Evolutionary conservation across 257 asterid genomes (phyloP).

Genomic region (Lantana camara): DNA sequence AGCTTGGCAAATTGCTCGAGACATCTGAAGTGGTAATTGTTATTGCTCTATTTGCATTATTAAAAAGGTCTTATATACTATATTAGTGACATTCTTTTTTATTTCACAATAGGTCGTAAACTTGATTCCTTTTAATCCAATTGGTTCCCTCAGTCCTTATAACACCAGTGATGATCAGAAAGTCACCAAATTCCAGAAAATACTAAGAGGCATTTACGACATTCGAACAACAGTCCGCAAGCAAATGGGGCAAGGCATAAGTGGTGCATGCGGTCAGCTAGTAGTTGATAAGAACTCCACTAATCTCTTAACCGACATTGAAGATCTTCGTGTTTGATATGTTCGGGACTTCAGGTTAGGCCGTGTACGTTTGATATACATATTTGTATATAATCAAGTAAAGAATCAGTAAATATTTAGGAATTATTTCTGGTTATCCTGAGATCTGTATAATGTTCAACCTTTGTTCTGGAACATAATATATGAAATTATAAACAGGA

Average conservation of each 20-base stretch:
- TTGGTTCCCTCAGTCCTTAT: conserved; percentile 72
- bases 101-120: conserved; percentile 72
- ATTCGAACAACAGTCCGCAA: conserved; percentile 91
- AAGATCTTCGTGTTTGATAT: conserved; percentile 67
- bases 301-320: conserved; percentile 72
- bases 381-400: not conserved
- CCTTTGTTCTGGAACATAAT: not conserved
- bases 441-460: too few species aligned
- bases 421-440: not conserved
- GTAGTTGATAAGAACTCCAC: conserved; percentile 58
- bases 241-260: conserved; percentile 98
- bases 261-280: conserved; percentile 98
- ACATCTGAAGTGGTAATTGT: conserved; percentile 68
- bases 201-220: conserved; percentile 71
- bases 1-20: conserved; percentile 83
- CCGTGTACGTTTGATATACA: not conserved
- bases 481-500: not conserved
- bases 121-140: conserved; percentile 96
- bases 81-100: conserved; percentile 1
- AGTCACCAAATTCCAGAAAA: conserved; percentile 72
- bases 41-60: conserved; percentile 6
- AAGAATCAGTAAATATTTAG: conserved; percentile 14
- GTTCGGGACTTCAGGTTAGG: too few species aligned
- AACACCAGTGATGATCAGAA: conserved; percentile 60
- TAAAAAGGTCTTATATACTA: not conserved